Base-by-base conservation (phyloP, 129 eudicot genomes). In the Deinandra increscens region DNA sequence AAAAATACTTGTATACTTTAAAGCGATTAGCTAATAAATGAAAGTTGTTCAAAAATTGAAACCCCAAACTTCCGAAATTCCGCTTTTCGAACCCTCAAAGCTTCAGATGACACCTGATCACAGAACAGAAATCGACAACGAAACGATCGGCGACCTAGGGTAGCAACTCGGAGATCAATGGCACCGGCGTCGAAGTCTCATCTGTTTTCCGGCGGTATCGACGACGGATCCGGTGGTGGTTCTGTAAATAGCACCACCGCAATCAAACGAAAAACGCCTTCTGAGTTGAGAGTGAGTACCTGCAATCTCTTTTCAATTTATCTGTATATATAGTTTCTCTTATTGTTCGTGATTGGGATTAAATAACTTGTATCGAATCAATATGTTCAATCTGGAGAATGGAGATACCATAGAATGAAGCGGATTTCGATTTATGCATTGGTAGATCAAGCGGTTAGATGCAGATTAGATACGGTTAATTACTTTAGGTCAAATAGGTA, bases 191-290 rank as follows among this genome's bases (percentile, higher is more conserved):
- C 86, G 6, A 78, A 78, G 71, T 37, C 74, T 33, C 73, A 66
- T 48, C 66, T 77, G 42, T 79, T 82, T 59, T 71, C 78, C 66
- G 79, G 72, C 15, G 79, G 34, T 7, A 69, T 55, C 15, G 61
- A 58, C 41, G 63, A 62, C 50, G 80, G 80, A 53, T 53, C 60
- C 4, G 22, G 43, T 36, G 78, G 43, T 1, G 80, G 78, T n/a
- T n/a, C n/a, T n/a, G n/a, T n/a, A n/a, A n/a, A n/a, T n/a, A n/a
- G n/a, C n/a, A n/a, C n/a, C n/a, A n/a, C n/a, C 31, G 68, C 71
- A 14, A n/a, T 78, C 74, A 90, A 87, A 74, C 65, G 95, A 68
- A 90, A 90, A 63, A 87, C 95, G 6, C 97, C 97, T 6, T 87
- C 95, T 26, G 87, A 90, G 77, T 66, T 90, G 60, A 82, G 95